Evolutionary conservation across 495 filamentous ascomycete genomes (phyloP), one percentile per base, ranked within the genome.

Genomic region (Neurospora discreta): DNA sequence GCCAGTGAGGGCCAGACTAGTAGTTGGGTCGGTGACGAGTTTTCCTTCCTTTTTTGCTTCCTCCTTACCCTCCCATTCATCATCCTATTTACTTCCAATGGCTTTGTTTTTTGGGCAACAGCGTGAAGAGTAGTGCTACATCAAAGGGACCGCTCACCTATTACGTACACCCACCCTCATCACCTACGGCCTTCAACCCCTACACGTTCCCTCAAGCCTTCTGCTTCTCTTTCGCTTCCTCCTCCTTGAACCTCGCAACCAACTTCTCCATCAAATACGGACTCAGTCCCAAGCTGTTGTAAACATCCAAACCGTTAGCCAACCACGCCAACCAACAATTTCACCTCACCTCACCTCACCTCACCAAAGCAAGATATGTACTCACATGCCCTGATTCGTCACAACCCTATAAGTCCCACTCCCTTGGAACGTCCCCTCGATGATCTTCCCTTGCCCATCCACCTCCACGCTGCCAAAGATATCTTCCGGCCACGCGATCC

Each of bases 391-490:
- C 78, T 91, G 85, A 39, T 87, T 85, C 7, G 90, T 92, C 69
- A 91, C 75, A 36, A 92, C 82, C 43, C 91, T 85, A 80, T 92
- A 93, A 16, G 89, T 91, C 18, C 89, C 88, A 74, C 88, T 90
- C 36, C 82, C 75, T 80, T 92, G 87, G 76, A 87, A 92, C n/a
- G 88, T 87, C 71, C 87, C 82, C 26, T 33, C 52, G 20, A 87
- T 70, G 77, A 97, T 92, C n/a, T 87, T 82, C 2, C 95, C 95
- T 23, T 86, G 74, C 4, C 85, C 87, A 84, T 97, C 90, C 11
- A 97, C 92, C 78, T 95, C 90, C 68, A 97, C 84, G 77, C 94
- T 97, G 40, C 95, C 95, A 76, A 98, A 90, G 71, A 98, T 98
- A 82, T 98, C 93, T 80, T 97, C 94, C 0, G 91, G 89, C 87